A percentile compares a stretch with the other conserved stretches of the same genome.
Conservation (phyloP, 2,329 filamentous ascomycete species). For the Tolypocladium amazonense region DNA sequence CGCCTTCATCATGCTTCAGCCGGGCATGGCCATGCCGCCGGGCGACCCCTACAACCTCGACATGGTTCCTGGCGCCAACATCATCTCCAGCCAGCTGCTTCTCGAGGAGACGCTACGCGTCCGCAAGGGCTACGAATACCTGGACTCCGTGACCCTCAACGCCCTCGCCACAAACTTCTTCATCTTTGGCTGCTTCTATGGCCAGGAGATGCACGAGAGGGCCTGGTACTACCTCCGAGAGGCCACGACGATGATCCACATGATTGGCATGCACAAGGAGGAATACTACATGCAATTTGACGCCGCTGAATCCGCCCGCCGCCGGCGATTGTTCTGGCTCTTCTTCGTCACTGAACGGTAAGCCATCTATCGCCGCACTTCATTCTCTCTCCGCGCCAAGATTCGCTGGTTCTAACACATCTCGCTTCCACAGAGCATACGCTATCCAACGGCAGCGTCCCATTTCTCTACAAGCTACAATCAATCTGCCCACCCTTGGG, state of each 20-base stretch:
- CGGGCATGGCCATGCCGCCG: constrained; percentile 50
- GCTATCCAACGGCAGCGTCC: constrained; percentile 60
- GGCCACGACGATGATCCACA: constrained; percentile 58
- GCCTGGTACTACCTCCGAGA: constrained; percentile 75
- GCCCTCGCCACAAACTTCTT: constrained; percentile 68
- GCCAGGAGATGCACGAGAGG: constrained; percentile 61
- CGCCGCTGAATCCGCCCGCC: constrained; percentile 48
- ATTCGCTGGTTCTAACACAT: not conserved
- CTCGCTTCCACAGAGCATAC: constrained; percentile 41
- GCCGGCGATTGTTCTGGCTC: constrained; percentile 62
- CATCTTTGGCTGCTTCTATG: constrained; percentile 62
- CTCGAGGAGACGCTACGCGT: constrained; percentile 58
- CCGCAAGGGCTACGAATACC: constrained; percentile 51
- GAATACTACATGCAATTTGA: constrained; percentile 51
- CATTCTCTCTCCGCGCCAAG: not conserved
- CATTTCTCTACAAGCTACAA: constrained; percentile 57
- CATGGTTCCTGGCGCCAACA: constrained; percentile 46
- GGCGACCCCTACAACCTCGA: constrained; percentile 46
- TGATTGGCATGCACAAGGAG: constrained; percentile 51
- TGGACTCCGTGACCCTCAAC: constrained; percentile 44
- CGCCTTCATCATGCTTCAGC: constrained; percentile 59
- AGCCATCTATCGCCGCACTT: constrained; percentile 3
- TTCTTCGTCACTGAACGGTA: constrained; percentile 62
- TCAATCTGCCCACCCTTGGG: constrained; percentile 51
- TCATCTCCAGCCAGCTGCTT: constrained; percentile 54